Base-by-base conservation (phyloP, 140 eudicot species). In the Cichorium intybus region DNA sequence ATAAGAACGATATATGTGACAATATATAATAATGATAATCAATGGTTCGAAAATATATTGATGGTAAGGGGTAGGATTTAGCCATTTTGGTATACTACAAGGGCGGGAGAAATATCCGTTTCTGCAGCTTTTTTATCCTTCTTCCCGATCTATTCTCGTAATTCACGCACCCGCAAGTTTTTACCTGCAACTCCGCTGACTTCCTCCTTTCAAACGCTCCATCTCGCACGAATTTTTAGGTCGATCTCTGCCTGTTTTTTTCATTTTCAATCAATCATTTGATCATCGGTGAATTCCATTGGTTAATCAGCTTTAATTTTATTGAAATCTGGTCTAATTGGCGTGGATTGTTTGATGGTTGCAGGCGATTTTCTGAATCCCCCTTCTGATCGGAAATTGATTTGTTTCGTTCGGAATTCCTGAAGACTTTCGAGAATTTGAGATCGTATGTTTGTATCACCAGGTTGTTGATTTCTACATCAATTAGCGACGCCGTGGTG, bases 131-230 rank as follows among this genome's bases (percentile, higher is more conserved):
- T 71, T n/a, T 66, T 46, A 62, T 18, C 58, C 29, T 33, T 56
- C 73, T 34, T 53, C 64, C 50, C 64, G 73, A 73, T 73, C 79
- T 73, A 73, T 73, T 62, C 73, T 56, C 79, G 79, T 56, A 47
- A 73, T 33, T 52, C 66, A 56, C 73, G 78, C 78, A 56, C 26
- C 66, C 62, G 60, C 62, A 49, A 39, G 27, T 51, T 59, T 71
- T 43, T 37, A 71, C 64, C 77, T 71, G 76, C 68, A 69, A 17
- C 50, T 18, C 10, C 66, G 50, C 77, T 62, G 50, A 64, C 77
- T 41, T n/a, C 55, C 1, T 31, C 71, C 43, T 60, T 31, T 63
- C 72, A 54, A 73, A 56, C 79, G 45, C 65, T 29, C 60, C 41
- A 17, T 31, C 33, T 60, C 75, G 10, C 52, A 49, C 69, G 39